Conservation (phyloP, 495 filamentous ascomycete genomes). For the Neurospora discreta region DNA sequence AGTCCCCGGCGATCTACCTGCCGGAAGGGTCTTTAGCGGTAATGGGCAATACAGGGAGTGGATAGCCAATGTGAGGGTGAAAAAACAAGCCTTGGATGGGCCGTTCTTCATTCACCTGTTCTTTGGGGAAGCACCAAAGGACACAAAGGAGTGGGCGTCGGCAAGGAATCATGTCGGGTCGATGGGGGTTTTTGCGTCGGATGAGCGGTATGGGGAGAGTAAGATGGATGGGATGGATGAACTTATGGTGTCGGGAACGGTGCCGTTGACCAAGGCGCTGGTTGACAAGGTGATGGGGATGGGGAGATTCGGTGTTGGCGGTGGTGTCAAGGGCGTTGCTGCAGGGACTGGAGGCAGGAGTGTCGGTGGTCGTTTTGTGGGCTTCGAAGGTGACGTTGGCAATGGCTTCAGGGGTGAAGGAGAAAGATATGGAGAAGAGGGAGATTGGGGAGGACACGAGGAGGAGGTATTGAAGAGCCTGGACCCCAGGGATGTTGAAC, state of each 20-base stretch:
- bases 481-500: slow-evolving; percentile 25
- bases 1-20: neutral
- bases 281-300: slow-evolving; percentile 22
- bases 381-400: neutral
- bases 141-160: slow-evolving; percentile 31
- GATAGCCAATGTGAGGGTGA: slow-evolving; percentile 47
- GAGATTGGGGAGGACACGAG: neutral
- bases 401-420: neutral
- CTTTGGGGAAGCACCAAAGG: slow-evolving; percentile 35
- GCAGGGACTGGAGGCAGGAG: neutral
- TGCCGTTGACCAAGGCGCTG: slow-evolving; percentile 47
- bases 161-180: slow-evolving; percentile 41
- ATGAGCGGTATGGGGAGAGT: slow-evolving; percentile 2
- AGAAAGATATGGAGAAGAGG: neutral
- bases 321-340: neutral
- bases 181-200: slow-evolving; percentile 38
- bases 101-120: slow-evolving; percentile 52
- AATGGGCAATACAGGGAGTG: slow-evolving; percentile 40
- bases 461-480: slow-evolving; percentile 31
- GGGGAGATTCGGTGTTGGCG: neutral
- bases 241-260: slow-evolving; percentile 35
- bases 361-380: neutral
- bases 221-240: slow-evolving; percentile 4
- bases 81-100: slow-evolving; percentile 42
- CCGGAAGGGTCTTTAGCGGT: slow-evolving; percentile 14